Evolutionary conservation across 371 early-diverging fungal species (phyloP), one percentile per base, ranked within the genome.

Genomic region (Batrachochytrium dendrobatidis): DNA sequence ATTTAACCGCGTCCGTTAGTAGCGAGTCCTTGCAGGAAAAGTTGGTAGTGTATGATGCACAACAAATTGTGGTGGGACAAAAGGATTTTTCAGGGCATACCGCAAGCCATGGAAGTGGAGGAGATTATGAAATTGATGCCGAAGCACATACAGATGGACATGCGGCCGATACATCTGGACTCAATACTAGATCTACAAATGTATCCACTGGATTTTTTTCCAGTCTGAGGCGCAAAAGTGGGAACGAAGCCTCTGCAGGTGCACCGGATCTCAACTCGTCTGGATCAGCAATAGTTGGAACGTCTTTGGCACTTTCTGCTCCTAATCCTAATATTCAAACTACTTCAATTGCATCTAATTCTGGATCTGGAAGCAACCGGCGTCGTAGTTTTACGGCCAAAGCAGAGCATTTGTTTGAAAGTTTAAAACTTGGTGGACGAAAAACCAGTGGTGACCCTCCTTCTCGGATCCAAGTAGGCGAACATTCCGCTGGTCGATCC

Each of bases 1-100:
- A 95, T 72, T 74, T 95, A 31, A 88, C 89, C 46, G 94, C 89
- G 22, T 83, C 81, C 60, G 92, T 92, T 22, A 62, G 65, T 46
- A 71, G 52, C 32, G 76, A 75, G 46, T 48, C 49, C 25, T 29
- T 48, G 12, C 8, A 8, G 6, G 8, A 8, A 8, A 48, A 48
- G 49, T 12, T 48, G 49, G 25, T 29, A 8, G 12, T 12, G 6
- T 24, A 6, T 18, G 8, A 22, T 20, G 17, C 39, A 39, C 15
- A 17, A 20, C 39, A 20, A 15, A 15, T 17, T 20, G 17, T 39
- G 17, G 15, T 20, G 39, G 20, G 39, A 39, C 39, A 39, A 20
- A 39, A 39, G 20, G 20, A 15, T 39, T 20, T 20, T 39, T 39
- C 20, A 22, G 8, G 49, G 8, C 49, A 48, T 7, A 18, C 24